phyloP scores from a whole-genome alignment of 1,284 basidiomycete species.

The Rhodotorula glutinis region DNA sequence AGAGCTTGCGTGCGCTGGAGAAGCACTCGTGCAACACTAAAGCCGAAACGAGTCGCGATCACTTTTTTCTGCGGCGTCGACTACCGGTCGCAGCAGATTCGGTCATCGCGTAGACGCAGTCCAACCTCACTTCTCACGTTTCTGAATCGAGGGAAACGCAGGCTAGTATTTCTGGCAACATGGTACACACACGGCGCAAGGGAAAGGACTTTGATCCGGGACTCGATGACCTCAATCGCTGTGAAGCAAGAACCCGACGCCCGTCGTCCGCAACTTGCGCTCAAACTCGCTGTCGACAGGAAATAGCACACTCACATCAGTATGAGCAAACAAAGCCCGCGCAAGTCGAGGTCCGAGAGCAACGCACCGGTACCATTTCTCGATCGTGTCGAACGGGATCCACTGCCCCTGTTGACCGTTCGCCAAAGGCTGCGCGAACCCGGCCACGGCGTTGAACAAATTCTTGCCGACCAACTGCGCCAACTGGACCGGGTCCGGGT shows the following conservation, averaged over 20 bases:
- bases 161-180: not conserved
- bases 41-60: no score
- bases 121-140: no score
- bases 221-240: slow-evolving; percentile 9
- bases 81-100: no score
- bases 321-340: no score
- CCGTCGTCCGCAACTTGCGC: slow-evolving; percentile 26
- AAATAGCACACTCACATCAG: no score
- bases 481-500: slow-evolving; percentile 14
- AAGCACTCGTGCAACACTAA: no score
- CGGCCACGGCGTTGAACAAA: slow-evolving; percentile 24
- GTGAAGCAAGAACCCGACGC: slow-evolving; percentile 28
- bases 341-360: no score
- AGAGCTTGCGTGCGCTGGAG: no score
- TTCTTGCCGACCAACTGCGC: slow-evolving; percentile 29
- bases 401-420: slow-evolving; percentile 10
- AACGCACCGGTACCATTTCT: slow-evolving; percentile 31
- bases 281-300: slow-evolving; percentile 30
- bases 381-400: slow-evolving; percentile 20
- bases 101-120: no score
- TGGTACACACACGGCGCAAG: not conserved
- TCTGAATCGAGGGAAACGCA: no score
- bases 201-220: no score
- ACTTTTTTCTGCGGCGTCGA: no score
- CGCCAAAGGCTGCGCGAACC: slow-evolving; percentile 31